phyloP scores from a whole-genome alignment of 768 basidiomycete species.

The Lactarius evosmus region DNA sequence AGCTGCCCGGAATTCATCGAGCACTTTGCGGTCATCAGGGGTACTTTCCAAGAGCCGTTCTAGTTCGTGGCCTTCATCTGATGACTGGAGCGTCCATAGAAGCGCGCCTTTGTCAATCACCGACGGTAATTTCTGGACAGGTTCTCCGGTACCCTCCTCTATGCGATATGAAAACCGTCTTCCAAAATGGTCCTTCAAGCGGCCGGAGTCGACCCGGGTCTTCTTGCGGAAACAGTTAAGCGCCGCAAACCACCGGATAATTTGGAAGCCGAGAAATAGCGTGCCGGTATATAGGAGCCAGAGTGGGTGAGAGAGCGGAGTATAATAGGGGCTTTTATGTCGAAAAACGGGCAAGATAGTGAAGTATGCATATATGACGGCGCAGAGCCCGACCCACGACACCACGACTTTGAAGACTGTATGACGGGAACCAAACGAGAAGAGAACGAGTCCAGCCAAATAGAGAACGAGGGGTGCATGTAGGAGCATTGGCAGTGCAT shows the following conservation, averaged over 20 bases:
- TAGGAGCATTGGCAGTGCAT: conserved; percentile 9
- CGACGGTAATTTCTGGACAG: not conserved
- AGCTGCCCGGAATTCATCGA: not conserved
- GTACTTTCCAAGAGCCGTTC: conserved; percentile 1
- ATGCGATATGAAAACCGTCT: not conserved
- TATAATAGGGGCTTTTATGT: not conserved
- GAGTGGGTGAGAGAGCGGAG: not conserved
- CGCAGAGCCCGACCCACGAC: not conserved
- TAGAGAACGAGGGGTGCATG: conserved; percentile 12
- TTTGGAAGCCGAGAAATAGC: no score
- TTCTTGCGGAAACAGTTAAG: not conserved
- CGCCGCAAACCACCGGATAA: no score
- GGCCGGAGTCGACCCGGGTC: not conserved
- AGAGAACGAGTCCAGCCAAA: conserved; percentile 7
- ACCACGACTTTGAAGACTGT: not conserved
- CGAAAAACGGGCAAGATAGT: not conserved
- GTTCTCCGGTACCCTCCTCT: not conserved
- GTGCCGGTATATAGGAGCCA: no score
- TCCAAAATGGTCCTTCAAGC: not conserved
- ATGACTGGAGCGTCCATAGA: not conserved
- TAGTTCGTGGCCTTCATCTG: conserved; percentile 1
- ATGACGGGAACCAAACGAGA: not conserved
- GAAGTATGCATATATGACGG: not conserved
- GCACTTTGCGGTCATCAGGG: not conserved
- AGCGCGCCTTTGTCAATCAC: not conserved